Percentiles rank a stretch among this genome's conserved stretches.
Conservation (phyloP, 2,329 filamentous ascomycete genomes). For the Fusarium burgessii region DNA sequence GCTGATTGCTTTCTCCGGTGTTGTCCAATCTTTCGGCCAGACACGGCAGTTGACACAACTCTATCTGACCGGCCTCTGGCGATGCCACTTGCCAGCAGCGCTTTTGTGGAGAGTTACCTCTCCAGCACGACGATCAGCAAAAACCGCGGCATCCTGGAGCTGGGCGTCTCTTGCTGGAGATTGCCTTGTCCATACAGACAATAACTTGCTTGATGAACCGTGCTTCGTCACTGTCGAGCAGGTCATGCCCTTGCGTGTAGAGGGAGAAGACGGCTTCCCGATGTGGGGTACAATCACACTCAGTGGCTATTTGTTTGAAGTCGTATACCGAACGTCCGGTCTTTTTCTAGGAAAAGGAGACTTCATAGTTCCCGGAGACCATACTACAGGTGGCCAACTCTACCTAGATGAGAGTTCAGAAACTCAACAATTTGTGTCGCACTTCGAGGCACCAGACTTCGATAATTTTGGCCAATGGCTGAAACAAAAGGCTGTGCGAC, state of each 20-base stretch:
- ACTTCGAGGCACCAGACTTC: not conserved
- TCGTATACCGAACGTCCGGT: not conserved
- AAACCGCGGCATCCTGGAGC: not conserved
- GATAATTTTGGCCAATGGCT: not conserved
- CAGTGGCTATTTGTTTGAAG: not conserved
- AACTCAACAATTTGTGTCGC: not conserved
- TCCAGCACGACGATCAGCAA: not conserved
- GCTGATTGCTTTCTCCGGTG: not conserved
- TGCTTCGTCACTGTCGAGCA: not conserved
- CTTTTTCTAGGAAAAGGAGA: not conserved
- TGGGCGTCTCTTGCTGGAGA: not conserved
- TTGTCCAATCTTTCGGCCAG: not conserved
- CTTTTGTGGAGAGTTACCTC: not conserved
- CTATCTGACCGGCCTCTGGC: not conserved
- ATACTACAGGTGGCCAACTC: not conserved
- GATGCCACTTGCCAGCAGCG: not conserved
- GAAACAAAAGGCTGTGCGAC: not conserved
- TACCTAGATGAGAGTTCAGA: not conserved
- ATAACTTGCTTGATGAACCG: not conserved
- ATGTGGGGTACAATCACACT: not conserved
- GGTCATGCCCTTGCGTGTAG: not conserved
- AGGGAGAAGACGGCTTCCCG: not conserved
- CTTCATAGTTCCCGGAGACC: not conserved
- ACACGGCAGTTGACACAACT: not conserved
- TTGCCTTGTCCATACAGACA: not conserved